Conservation (phyloP, 2,329 filamentous ascomycete genomes). For the Ophiostoma ulmi region DNA sequence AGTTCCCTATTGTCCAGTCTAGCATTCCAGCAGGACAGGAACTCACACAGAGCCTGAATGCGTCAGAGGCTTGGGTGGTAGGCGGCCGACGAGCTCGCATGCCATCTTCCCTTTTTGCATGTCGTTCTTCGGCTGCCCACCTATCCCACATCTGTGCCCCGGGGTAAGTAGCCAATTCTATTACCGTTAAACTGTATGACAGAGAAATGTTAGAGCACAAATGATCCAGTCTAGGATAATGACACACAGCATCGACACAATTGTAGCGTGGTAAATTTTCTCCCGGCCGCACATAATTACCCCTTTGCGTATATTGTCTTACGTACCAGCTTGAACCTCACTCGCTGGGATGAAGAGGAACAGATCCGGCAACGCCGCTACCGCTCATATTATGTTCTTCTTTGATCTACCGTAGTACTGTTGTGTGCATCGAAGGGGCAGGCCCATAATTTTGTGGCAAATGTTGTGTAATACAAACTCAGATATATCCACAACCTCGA, state of each 20-base stretch:
- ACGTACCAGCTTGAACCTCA: not conserved
- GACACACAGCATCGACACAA: not conserved
- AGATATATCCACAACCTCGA: not conserved
- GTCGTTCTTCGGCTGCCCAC: not conserved
- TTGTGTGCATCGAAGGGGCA: not conserved
- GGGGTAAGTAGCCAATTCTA: not conserved
- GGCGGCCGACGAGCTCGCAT: not conserved
- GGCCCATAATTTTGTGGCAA: conserved; percentile 13
- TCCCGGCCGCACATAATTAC: not conserved
- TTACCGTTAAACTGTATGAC: not conserved
- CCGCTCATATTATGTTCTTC: not conserved
- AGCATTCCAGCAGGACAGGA: not conserved
- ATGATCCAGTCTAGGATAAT: not conserved
- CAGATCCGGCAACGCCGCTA: conserved; percentile 9
- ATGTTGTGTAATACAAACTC: conserved; percentile 17
- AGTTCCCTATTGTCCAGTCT: too few species aligned
- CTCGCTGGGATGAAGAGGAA: not conserved
- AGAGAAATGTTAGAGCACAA: not conserved
- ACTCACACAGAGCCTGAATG: not conserved
- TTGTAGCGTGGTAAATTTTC: not conserved
- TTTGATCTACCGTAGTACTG: not conserved
- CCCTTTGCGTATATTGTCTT: not conserved
- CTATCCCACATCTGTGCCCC: not conserved
- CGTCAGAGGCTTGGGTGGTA: not conserved
- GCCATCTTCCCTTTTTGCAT: not conserved